Percentiles rank a stretch among this genome's conserved stretches.
phyloP scores from a whole-genome alignment of 2,329 filamentous ascomycete species.

The Phialophora verrucosa region DNA sequence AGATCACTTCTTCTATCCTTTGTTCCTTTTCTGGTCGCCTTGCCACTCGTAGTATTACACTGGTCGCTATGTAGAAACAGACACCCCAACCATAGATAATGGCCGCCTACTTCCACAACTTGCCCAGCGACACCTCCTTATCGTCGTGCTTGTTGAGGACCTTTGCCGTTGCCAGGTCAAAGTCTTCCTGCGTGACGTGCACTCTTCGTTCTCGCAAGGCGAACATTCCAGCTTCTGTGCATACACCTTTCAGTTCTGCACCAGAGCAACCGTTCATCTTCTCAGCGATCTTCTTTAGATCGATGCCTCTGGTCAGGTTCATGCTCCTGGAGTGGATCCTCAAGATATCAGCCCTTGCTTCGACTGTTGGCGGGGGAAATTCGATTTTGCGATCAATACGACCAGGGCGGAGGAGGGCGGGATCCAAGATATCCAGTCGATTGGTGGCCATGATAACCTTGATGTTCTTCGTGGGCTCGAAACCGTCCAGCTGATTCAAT shows the following conservation, averaged over 20 bases:
- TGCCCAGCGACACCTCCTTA: slow-evolving; percentile 89
- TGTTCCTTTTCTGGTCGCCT: slow-evolving; percentile 12
- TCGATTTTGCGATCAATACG: slow-evolving; percentile 99
- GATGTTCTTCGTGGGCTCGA: slow-evolving; percentile 99
- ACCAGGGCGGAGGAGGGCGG: slow-evolving; percentile 90
- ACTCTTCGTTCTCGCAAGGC: slow-evolving; percentile 92
- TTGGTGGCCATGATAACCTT: slow-evolving; percentile 99
- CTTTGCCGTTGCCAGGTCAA: slow-evolving; percentile 97
- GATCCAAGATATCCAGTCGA: slow-evolving; percentile 94
- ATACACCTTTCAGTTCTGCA: slow-evolving; percentile 97
- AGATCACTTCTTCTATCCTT: slow-evolving; percentile 12
- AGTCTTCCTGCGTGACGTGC: slow-evolving; percentile 98
- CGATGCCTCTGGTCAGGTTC: slow-evolving; percentile 97
- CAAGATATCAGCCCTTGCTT: slow-evolving; percentile 95
- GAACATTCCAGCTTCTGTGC: slow-evolving; percentile 98
- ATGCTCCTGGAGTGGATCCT: slow-evolving; percentile 97
- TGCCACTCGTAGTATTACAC: slow-evolving; percentile 24
- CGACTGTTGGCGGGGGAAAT: slow-evolving; percentile 94
- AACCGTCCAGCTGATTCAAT: slow-evolving; percentile 96
- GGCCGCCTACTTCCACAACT: slow-evolving; percentile 73
- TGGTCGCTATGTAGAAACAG: slow-evolving; percentile 24
- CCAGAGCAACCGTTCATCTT: slow-evolving; percentile 99
- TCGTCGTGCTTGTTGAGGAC: slow-evolving; percentile 99
- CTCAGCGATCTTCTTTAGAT: slow-evolving; percentile 97
- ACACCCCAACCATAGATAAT: slow-evolving; percentile 10